These are phyloP conservation scores for Diaporthe australafricana DNA, from an alignment of 2,329 filamentous ascomycete species.

Conservation along the genomic window DNA sequence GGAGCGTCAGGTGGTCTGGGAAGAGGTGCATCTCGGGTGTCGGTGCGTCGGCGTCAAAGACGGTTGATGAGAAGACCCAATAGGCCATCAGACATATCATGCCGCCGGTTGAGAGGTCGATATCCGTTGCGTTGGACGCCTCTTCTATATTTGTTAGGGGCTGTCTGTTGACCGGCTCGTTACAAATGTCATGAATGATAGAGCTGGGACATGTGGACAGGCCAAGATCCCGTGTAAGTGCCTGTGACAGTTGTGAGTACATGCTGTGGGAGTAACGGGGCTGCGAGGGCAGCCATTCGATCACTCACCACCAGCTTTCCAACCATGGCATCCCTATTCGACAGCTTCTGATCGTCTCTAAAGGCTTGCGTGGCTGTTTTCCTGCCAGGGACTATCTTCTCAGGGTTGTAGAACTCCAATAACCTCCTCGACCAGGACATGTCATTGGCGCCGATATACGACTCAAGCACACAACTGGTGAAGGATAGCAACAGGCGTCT, in stretches of 20 bases:
- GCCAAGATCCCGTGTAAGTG: constrained; percentile 72
- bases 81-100: constrained; percentile 70
- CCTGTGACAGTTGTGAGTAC: constrained; percentile 51
- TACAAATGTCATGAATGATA: constrained; percentile 59
- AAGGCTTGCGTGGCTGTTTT: constrained; percentile 73
- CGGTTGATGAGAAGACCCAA: constrained; percentile 70
- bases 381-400: constrained; percentile 70
- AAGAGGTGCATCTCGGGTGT: constrained; percentile 68
- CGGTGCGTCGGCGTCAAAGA: constrained; percentile 69
- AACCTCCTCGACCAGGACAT: constrained; percentile 73
- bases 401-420: constrained; percentile 76
- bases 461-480: constrained; percentile 80
- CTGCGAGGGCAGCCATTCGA: too few species aligned
- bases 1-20: constrained; percentile 67
- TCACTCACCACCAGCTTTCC: constrained; percentile 75
- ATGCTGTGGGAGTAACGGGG: constrained; percentile 5
- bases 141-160: constrained; percentile 54
- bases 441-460: constrained; percentile 73
- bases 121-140: constrained; percentile 54
- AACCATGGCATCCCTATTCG: constrained; percentile 73
- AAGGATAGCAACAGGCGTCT: constrained; percentile 78
- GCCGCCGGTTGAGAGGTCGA: constrained; percentile 70
- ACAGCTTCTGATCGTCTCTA: constrained; percentile 70
- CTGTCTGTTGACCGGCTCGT: constrained; percentile 54
- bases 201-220: constrained; percentile 58